Evolutionary conservation across 1,139 yeast genomes (phyloP).

Genomic region (Candida mesenterica): DNA sequence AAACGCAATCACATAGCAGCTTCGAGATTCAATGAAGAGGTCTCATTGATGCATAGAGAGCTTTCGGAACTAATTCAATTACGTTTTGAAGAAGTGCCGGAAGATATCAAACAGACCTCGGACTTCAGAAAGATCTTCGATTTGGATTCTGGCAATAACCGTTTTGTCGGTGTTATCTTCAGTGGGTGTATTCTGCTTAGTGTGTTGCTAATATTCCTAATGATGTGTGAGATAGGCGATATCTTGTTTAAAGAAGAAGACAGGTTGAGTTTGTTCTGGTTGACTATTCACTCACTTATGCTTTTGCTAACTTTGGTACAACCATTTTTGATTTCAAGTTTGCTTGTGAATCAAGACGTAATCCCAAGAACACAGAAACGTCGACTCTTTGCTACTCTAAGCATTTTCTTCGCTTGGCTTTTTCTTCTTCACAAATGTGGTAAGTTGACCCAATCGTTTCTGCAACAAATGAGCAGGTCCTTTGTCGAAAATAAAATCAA

Average conservation of each 20-base stretch:
- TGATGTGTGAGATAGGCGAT: constrained; percentile 40
- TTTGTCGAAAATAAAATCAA: constrained; percentile 47
- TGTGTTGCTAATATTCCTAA: constrained; percentile 31
- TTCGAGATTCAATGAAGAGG: constrained; percentile 21
- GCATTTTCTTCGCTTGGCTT: constrained; percentile 29
- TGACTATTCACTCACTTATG: constrained; percentile 34
- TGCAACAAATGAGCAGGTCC: constrained; percentile 21
- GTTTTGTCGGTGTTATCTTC: constrained; percentile 27
- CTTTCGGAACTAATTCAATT: background rate
- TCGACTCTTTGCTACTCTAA: constrained; percentile 14
- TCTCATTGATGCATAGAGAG: constrained; percentile 3
- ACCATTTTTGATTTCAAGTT: constrained; percentile 34
- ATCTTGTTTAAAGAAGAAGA: constrained; percentile 19
- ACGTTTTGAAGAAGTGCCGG: constrained; percentile 17
- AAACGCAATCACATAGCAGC: constrained; percentile 13
- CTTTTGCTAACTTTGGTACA: constrained; percentile 30
- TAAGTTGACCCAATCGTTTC: constrained; percentile 30
- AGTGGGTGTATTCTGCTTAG: constrained; percentile 32
- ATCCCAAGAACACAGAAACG: constrained; percentile 18
- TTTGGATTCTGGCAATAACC: constrained; percentile 10
- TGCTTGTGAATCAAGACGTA: constrained; percentile 29
- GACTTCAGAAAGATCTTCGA: constrained; percentile 9
- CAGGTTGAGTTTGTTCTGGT: constrained; percentile 27
- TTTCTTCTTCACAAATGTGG: constrained; percentile 37
- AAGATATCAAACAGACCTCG: constrained; percentile 6